phyloP scores from a whole-genome alignment of 805 yeast genomes.

The Komagataella pseudopastoris region DNA sequence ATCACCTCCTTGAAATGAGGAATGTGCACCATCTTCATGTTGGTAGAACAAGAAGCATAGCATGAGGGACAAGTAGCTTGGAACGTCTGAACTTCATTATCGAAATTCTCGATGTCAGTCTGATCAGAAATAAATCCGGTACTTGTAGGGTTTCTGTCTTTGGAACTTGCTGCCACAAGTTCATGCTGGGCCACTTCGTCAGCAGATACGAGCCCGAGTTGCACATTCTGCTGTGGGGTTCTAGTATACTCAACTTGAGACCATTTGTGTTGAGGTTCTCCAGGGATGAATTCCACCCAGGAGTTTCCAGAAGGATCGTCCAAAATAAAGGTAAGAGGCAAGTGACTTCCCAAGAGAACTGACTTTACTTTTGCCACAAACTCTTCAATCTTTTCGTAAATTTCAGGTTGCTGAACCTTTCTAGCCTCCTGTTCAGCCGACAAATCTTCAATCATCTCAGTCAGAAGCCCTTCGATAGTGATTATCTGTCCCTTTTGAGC shows the following conservation, averaged over 20 bases:
- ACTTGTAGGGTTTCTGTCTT: slow-evolving; percentile 23
- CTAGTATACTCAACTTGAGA: slow-evolving; percentile 69
- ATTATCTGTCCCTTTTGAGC: slow-evolving; percentile 90
- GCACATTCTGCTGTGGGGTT: slow-evolving; percentile 78
- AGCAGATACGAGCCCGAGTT: slow-evolving; percentile 66
- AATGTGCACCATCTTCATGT: slow-evolving; percentile 91
- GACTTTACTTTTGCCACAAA: slow-evolving; percentile 49
- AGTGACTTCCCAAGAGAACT: slow-evolving; percentile 43
- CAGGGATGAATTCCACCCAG: slow-evolving; percentile 84
- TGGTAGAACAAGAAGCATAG: slow-evolving; percentile 69
- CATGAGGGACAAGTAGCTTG: slow-evolving; percentile 90
- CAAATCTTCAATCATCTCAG: slow-evolving; percentile 76
- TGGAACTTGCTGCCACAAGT: slow-evolving; percentile 13
- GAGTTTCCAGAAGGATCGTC: slow-evolving; percentile 98
- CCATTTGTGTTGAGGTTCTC: slow-evolving; percentile 86
- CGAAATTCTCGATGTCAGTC: slow-evolving; percentile 72
- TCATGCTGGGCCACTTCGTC: slow-evolving; percentile 48
- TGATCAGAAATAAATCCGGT: slow-evolving; percentile 56
- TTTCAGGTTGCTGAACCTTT: slow-evolving; percentile 58
- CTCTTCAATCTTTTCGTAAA: slow-evolving; percentile 60
- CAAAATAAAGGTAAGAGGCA: slow-evolving; percentile 66
- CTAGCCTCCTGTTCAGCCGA: slow-evolving; percentile 72
- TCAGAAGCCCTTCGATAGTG: slow-evolving; percentile 78
- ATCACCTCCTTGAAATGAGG: slow-evolving; percentile 98
- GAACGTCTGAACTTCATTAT: slow-evolving; percentile 88